Conservation (phyloP, 352 stramenopile genomes). For the Phytophthora sp. region DNA sequence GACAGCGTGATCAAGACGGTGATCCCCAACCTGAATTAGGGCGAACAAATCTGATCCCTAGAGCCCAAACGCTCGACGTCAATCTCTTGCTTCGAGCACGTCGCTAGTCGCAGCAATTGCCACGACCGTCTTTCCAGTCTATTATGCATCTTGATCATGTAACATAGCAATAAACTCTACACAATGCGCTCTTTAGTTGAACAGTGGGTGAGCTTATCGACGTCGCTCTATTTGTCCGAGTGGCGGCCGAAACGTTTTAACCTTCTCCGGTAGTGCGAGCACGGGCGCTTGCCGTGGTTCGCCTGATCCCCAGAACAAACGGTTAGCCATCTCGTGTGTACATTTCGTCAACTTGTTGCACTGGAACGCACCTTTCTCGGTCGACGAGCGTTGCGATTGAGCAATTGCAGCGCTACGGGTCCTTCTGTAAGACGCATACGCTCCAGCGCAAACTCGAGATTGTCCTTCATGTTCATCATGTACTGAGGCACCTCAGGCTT, state of each 20-base stretch:
- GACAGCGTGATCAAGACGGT: constrained; percentile 53
- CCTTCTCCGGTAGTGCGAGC: constrained; percentile 54
- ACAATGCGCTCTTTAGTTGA: background rate
- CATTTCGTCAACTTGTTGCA: background rate
- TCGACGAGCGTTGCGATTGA: constrained; percentile 51
- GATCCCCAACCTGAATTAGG: constrained; percentile 27
- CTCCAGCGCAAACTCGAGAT: constrained; percentile 62
- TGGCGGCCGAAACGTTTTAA: constrained; percentile 50
- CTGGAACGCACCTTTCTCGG: constrained; percentile 50
- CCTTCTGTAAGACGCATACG: constrained; percentile 52
- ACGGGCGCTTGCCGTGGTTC: constrained; percentile 61
- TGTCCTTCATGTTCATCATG: constrained; percentile 62
- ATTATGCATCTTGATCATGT: constrained; percentile 27
- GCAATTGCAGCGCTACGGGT: constrained; percentile 50
- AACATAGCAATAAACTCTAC: constrained; percentile 19
- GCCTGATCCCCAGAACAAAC: constrained; percentile 29
- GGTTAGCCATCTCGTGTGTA: background rate
- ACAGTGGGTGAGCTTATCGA: background rate
- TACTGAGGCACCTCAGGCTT: constrained; percentile 45
- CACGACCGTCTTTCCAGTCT: constrained; percentile 13
- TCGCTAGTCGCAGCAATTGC: background rate
- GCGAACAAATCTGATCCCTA: no score
- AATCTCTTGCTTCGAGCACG: background rate
- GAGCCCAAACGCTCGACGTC: background rate
- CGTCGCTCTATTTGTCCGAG: constrained; percentile 19